Base-by-base conservation (phyloP, 805 yeast species). In the Wickerhamomyces hampshirensis region DNA sequence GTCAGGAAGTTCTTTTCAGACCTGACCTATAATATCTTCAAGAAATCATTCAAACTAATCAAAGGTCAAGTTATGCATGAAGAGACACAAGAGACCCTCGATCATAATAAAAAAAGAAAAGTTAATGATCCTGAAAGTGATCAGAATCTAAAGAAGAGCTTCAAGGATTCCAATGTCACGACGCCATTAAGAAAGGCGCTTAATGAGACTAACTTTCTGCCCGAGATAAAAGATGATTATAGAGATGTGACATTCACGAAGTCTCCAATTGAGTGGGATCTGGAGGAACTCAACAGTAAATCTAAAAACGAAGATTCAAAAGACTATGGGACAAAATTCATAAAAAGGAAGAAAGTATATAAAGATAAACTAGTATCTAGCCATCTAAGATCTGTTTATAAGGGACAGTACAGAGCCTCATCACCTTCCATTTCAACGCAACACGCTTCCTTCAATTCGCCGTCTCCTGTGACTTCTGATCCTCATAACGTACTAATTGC, bases 281-380 rank as follows among this genome's bases (percentile, higher is more conserved):
- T 46, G 27, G 34, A 39, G 16, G 29, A 30, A 23, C 19, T 30
- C 21, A 18, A 31, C 30, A n/a, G n/a, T n/a, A 26, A 26, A 18
- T 18, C 28, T 23, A 13, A 31, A 14, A 11, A 24, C 13, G 6
- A 26, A 4, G 16, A 28, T 18, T 17, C 31, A 3, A 37, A 38
- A 5, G 59, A 62, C 19, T 68, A 68, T 39, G 73, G 73, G 4
- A 62, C 69, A 1, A 42, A 55, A 3, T 59, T 66, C 32, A 31
- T 56, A 28, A 43, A 49, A 29, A 53, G 53, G 34, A 38, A 39
- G 7, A 50, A 30, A 18, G 39, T 46, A 8, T 35, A 42, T 6
- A 30, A 48, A 5, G 37, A 43, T 0, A 35, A 50, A 6, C 41
- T 42, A 1, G 46, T 46, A 21, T 43, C 59, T 2, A 53, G 53